Evolutionary conservation across 2,329 filamentous ascomycete genomes (phyloP).

Genomic region (Chaetomiaceae sp.): DNA sequence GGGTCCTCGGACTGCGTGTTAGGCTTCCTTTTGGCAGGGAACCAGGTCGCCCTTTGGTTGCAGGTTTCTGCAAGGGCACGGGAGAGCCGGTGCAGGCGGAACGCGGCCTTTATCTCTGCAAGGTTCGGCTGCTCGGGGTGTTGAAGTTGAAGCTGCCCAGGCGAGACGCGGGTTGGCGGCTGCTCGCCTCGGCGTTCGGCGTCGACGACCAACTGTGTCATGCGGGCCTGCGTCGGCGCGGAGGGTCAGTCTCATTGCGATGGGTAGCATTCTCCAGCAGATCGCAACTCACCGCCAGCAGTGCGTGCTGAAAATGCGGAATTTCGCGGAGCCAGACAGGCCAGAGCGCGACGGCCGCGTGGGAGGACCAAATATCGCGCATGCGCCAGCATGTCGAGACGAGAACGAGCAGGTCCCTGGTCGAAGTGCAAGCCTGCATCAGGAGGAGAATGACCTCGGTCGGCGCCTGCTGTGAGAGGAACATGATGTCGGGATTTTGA

Average conservation of each 20-base stretch:
- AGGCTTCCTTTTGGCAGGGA: too few relatives aligned
- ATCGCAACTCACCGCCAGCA: slow-evolving; percentile 2
- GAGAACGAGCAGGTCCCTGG: background rate
- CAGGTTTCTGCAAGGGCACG: background rate
- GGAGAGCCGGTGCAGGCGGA: background rate
- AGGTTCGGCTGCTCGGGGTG: background rate
- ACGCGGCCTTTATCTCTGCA: slow-evolving; percentile 3
- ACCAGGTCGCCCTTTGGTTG: background rate
- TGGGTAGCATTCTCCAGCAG: too few relatives aligned
- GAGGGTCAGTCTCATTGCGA: background rate
- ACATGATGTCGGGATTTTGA: too few relatives aligned
- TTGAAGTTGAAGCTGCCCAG: background rate
- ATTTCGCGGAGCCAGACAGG: slow-evolving; percentile 6
- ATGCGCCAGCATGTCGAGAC: background rate
- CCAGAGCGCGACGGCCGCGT: slow-evolving; percentile 1
- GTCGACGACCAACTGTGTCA: slow-evolving; percentile 5
- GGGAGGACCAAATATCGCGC: background rate
- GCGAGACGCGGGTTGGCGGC: slow-evolving; percentile 1
- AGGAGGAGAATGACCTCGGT: background rate
- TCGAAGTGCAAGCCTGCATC: background rate
- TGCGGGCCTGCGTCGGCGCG: background rate
- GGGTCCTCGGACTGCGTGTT: too few relatives aligned
- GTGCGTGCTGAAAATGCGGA: background rate
- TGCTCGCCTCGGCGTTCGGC: slow-evolving; percentile 1
- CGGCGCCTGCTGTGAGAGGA: too few relatives aligned